phyloP scores from a whole-genome alignment of 805 yeast genomes.

The Cyberlindnera euphorbiae region DNA sequence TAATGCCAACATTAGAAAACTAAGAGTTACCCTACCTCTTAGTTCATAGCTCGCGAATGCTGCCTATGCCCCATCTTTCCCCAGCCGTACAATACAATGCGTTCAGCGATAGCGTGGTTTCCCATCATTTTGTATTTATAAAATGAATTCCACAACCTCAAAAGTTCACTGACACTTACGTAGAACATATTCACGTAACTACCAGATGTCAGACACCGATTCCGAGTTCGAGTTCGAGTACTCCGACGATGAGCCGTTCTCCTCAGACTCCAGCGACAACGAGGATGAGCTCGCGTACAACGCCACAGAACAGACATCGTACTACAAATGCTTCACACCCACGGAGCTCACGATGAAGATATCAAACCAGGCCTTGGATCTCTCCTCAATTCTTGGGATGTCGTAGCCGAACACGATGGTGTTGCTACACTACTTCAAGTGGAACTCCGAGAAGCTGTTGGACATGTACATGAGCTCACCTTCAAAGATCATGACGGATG shows the following conservation, averaged over 20 bases:
- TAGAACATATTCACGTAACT: not conserved
- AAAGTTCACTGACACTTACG: too few relatives aligned
- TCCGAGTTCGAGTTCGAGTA: conserved; percentile 7
- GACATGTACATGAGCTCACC: conserved; percentile 49
- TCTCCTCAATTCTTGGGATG: conserved; percentile 34
- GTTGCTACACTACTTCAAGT: conserved; percentile 43
- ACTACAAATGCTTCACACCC: conserved; percentile 25
- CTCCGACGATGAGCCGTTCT: conserved; percentile 8
- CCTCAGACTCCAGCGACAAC: not conserved
- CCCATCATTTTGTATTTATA: too few relatives aligned
- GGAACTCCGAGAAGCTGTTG: conserved; percentile 56
- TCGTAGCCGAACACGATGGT: conserved; percentile 36
- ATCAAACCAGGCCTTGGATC: conserved; percentile 27
- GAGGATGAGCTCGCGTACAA: conserved; percentile 16
- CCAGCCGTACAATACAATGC: too few relatives aligned
- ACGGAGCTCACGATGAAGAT: conserved; percentile 20
- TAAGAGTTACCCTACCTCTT: too few relatives aligned
- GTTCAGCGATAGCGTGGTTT: too few relatives aligned
- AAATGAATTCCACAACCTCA: too few relatives aligned
- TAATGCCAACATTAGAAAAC: too few relatives aligned
- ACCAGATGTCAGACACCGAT: conserved; percentile 1
- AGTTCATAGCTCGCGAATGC: too few relatives aligned
- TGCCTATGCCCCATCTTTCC: too few relatives aligned
- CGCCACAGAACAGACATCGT: not conserved
- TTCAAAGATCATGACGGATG: conserved; percentile 29